phyloP scores from a whole-genome alignment of 2,329 filamentous ascomycete genomes.

The Hyphodiscus sp. region DNA sequence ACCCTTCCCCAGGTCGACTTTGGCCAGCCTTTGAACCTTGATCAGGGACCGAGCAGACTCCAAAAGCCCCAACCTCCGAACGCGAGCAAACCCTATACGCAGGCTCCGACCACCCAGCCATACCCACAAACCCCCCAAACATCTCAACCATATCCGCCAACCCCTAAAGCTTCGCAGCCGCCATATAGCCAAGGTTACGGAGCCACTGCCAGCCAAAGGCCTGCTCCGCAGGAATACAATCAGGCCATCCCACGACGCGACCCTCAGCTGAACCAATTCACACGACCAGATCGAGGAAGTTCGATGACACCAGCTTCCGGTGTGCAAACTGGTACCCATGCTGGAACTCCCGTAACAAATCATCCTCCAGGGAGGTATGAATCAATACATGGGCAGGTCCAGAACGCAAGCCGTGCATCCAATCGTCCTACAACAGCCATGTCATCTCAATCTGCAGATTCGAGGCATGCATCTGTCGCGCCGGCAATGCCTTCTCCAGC shows the following conservation, averaged over 20 bases:
- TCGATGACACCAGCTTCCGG: constrained; percentile 12
- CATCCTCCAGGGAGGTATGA: neutral
- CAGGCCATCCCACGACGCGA: constrained; percentile 9
- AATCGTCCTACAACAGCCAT: neutral
- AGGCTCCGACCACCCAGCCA: neutral
- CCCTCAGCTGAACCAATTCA: constrained; percentile 12
- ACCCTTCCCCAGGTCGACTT: constrained; percentile 16
- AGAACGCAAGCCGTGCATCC: neutral
- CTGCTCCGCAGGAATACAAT: neutral
- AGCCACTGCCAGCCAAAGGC: neutral
- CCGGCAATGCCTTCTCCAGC: constrained; percentile 7
- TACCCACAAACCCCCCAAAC: neutral
- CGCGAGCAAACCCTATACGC: constrained; percentile 15
- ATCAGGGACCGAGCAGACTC: constrained; percentile 10
- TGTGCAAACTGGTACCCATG: neutral
- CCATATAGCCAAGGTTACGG: constrained; percentile 5
- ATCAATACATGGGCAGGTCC: neutral
- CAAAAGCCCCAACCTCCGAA: constrained; percentile 18
- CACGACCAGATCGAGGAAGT: constrained; percentile 18
- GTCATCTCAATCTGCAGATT: neutral
- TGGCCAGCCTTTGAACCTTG: constrained; percentile 16
- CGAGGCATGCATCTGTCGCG: constrained; percentile 7
- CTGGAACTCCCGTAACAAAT: neutral
- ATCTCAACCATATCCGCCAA: neutral
- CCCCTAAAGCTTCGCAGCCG: constrained; percentile 9